phyloP scores from a whole-genome alignment of 2,329 filamentous ascomycete species.

The Malbranchea zuffiana region DNA sequence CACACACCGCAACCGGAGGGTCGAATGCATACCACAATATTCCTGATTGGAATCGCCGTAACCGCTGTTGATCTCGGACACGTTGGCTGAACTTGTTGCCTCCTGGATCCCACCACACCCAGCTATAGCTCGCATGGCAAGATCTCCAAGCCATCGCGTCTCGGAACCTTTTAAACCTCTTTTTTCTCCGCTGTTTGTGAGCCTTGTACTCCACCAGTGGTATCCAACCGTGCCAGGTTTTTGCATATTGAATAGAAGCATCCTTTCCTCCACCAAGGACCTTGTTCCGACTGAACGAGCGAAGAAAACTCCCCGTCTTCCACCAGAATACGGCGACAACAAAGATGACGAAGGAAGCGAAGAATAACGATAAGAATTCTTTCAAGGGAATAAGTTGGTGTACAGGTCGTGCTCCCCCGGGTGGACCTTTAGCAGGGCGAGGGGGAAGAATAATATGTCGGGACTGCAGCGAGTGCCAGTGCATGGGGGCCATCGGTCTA shows the following conservation, averaged over 20 bases:
- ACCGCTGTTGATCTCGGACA: constrained; percentile 11
- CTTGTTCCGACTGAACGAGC: constrained; percentile 26
- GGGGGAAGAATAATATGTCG: constrained; percentile 18
- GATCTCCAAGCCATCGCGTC: constrained; percentile 27
- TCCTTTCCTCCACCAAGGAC: constrained; percentile 25
- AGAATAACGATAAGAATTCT: constrained; percentile 26
- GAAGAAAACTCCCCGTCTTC: constrained; percentile 29
- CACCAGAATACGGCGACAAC: constrained; percentile 29
- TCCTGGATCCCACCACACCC: constrained; percentile 34
- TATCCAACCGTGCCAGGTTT: constrained; percentile 36
- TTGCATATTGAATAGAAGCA: constrained; percentile 25
- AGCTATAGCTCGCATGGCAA: constrained; percentile 26
- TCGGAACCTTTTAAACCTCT: constrained; percentile 16
- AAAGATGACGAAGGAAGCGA: constrained; percentile 30
- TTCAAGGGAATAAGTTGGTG: constrained; percentile 22
- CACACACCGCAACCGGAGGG: not conserved
- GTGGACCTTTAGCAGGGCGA: constrained; percentile 19
- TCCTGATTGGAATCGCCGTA: constrained; percentile 21
- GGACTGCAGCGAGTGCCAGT: constrained; percentile 1
- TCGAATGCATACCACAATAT: constrained; percentile 20
- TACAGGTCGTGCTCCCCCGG: constrained; percentile 17
- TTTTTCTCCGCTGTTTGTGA: constrained; percentile 20
- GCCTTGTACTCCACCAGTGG: constrained; percentile 23
- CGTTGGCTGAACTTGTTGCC: constrained; percentile 19
- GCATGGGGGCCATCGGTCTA: constrained; percentile 14